Evolutionary conservation across 495 filamentous ascomycete species (phyloP).

Genomic region (Hypoxylon cercidicola): DNA sequence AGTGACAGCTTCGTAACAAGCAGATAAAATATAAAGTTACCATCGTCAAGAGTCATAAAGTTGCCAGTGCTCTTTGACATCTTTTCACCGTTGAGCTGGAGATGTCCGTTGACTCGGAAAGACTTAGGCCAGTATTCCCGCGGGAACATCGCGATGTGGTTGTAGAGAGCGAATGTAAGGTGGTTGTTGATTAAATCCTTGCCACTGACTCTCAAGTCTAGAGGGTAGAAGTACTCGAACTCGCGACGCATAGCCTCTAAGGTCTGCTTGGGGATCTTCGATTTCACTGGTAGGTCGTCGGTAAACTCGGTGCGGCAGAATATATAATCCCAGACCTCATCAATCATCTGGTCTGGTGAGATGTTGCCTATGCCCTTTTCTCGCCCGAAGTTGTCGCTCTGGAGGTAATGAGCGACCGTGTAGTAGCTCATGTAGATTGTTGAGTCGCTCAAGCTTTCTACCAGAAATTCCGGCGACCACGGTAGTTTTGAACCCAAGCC

Average conservation of each 20-base stretch:
- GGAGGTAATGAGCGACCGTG: conserved; percentile 88
- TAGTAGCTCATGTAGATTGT: conserved; percentile 99
- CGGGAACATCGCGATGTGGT: conserved; percentile 89
- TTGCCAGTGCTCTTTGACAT: conserved; percentile 97
- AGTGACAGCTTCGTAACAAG: background rate
- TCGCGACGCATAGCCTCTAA: conserved; percentile 84
- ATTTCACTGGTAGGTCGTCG: conserved; percentile 67
- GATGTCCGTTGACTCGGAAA: conserved; percentile 88
- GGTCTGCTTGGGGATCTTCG: conserved; percentile 74
- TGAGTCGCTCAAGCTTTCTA: conserved; percentile 90
- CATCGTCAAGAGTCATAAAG: conserved; percentile 88
- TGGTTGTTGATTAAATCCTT: conserved; percentile 90
- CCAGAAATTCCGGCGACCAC: conserved; percentile 91
- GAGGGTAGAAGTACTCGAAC: conserved; percentile 96
- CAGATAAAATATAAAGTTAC: conserved; percentile 10
- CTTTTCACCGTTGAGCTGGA: conserved; percentile 94
- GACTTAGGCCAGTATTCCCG: conserved; percentile 85
- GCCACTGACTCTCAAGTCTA: conserved; percentile 84
- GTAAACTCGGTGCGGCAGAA: conserved; percentile 72
- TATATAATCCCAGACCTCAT: conserved; percentile 96
- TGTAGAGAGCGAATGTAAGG: conserved; percentile 96
- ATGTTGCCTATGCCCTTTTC: conserved; percentile 71
- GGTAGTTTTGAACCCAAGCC: conserved; percentile 94
- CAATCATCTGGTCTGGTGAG: conserved; percentile 87
- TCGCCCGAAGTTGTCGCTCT: conserved; percentile 79